Evolutionary conservation across 192 early-diverging fungal species (phyloP).

Genomic region (Coemansia sp.): DNA sequence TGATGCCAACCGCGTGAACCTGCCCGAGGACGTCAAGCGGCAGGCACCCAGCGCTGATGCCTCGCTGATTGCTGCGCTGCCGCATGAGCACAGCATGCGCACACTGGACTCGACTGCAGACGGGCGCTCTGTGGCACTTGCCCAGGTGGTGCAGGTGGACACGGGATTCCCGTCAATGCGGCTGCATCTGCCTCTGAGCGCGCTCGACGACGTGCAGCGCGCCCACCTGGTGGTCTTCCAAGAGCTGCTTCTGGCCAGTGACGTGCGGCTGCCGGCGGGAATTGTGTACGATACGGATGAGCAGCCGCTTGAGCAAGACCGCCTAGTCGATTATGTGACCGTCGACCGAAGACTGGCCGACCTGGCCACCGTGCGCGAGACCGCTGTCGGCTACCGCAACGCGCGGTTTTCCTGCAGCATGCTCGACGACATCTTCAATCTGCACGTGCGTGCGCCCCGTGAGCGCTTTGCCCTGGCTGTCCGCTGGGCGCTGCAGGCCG

Average conservation of each 20-base stretch:
- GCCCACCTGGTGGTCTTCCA: constrained; percentile 75
- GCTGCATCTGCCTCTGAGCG: constrained; percentile 54
- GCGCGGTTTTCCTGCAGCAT: constrained; percentile 48
- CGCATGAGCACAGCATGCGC: constrained; percentile 10
- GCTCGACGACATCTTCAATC: constrained; percentile 61
- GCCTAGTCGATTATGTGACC: constrained; percentile 15
- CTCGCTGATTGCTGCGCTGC: constrained; percentile 10
- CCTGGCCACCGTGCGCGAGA: constrained; percentile 43
- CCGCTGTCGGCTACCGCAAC: constrained; percentile 49
- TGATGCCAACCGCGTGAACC: constrained; percentile 29
- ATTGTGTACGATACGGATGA: constrained; percentile 25
- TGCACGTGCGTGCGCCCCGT: constrained; percentile 35
- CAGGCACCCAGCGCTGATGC: constrained; percentile 55
- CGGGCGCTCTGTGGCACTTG: constrained; percentile 41
- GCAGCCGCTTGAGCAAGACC: constrained; percentile 1
- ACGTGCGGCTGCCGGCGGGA: constrained; percentile 53
- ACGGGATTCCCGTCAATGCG: constrained; percentile 64
- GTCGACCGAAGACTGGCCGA: constrained; percentile 53
- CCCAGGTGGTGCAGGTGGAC: constrained; percentile 64
- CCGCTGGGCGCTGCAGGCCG: constrained; percentile 52
- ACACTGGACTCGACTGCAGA: constrained; percentile 14
- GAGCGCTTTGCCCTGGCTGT: constrained; percentile 30
- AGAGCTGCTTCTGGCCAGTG: constrained; percentile 66
- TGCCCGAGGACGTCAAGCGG: constrained; percentile 55
- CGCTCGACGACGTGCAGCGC: constrained; percentile 60